Evolutionary conservation across 495 filamentous ascomycete species (phyloP).

Genomic region (Lasiosphaeria ovina): DNA sequence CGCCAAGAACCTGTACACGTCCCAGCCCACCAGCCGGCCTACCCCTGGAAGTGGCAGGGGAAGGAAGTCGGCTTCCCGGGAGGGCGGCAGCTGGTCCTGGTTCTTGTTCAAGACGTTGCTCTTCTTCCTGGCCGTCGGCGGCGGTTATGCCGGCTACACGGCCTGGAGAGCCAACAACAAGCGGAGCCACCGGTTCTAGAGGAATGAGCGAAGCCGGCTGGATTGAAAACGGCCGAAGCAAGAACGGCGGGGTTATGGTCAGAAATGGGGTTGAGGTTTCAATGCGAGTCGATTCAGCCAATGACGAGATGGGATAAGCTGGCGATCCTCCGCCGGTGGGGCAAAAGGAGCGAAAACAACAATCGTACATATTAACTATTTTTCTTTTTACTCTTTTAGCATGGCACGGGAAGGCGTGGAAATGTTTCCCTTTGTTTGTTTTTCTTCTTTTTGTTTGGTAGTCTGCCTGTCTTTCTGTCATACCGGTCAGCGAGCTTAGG

Average conservation of each 20-base stretch:
- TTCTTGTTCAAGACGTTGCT: conserved; percentile 84
- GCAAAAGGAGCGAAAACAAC: conserved; percentile 9
- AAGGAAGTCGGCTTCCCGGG: conserved; percentile 29
- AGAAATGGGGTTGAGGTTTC: too few species aligned
- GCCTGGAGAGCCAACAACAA: conserved; percentile 68
- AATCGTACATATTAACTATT: conserved; percentile 15
- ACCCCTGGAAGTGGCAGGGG: conserved; percentile 43
- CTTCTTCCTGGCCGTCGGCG: conserved; percentile 66
- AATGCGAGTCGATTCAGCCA: too few species aligned
- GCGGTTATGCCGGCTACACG: conserved; percentile 81
- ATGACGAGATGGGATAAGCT: too few species aligned
- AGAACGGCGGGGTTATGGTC: not conserved
- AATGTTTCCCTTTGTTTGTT: conserved; percentile 1
- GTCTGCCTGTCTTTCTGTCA: not conserved
- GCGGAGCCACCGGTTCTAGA: conserved; percentile 74
- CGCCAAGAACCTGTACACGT: conserved; percentile 83
- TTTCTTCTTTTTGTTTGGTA: conserved; percentile 8
- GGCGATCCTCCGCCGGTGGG: too few species aligned
- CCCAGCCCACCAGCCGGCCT: conserved; percentile 45
- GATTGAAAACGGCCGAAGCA: not conserved
- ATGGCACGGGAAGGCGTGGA: conserved; percentile 18
- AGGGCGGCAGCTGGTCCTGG: conserved; percentile 80
- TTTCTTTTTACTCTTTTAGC: conserved; percentile 7
- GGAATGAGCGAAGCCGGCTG: conserved; percentile 12
- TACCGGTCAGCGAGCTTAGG: not conserved